These are phyloP conservation scores for Trypanosoma platydactyli DNA, from an alignment of 208 protist species.

Conservation along the genomic window DNA sequence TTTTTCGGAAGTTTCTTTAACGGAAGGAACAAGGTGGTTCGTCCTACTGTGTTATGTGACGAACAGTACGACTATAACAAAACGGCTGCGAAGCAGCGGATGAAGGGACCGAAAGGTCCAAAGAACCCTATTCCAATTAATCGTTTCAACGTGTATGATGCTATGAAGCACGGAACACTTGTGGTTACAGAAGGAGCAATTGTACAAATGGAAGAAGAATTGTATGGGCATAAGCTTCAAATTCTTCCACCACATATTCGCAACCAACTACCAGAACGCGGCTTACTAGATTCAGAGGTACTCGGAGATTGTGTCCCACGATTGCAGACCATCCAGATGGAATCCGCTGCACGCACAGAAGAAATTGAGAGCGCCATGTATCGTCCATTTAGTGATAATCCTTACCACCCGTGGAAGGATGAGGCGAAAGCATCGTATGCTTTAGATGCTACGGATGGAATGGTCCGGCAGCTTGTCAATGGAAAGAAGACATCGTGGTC, in stretches of 20 bases:
- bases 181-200: slow-evolving; percentile 90
- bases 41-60: slow-evolving; percentile 85
- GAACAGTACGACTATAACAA: slow-evolving; percentile 89
- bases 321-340: slow-evolving; percentile 79
- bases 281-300: slow-evolving; percentile 66
- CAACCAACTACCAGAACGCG: slow-evolving; percentile 76
- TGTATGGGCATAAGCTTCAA: slow-evolving; percentile 82
- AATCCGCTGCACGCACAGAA: slow-evolving; percentile 83
- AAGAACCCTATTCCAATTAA: slow-evolving; percentile 93
- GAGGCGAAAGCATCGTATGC: slow-evolving; percentile 77
- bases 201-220: slow-evolving; percentile 87
- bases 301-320: slow-evolving; percentile 69
- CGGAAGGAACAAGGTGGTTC: slow-evolving; percentile 88
- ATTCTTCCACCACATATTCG: slow-evolving; percentile 89
- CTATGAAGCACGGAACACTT: slow-evolving; percentile 77
- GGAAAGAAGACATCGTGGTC: slow-evolving; percentile 77
- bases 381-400: slow-evolving; percentile 75
- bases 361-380: slow-evolving; percentile 85
- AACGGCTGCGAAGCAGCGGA: slow-evolving; percentile 65
- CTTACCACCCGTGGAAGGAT: slow-evolving; percentile 85
- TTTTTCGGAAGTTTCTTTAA: slow-evolving; percentile 93
- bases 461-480: slow-evolving; percentile 68
- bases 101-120: slow-evolving; percentile 82
- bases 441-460: slow-evolving; percentile 79
- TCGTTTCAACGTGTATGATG: slow-evolving; percentile 90